Conservation (phyloP, 2,329 filamentous ascomycete species). For the Rhytidhysteron rufulum region DNA sequence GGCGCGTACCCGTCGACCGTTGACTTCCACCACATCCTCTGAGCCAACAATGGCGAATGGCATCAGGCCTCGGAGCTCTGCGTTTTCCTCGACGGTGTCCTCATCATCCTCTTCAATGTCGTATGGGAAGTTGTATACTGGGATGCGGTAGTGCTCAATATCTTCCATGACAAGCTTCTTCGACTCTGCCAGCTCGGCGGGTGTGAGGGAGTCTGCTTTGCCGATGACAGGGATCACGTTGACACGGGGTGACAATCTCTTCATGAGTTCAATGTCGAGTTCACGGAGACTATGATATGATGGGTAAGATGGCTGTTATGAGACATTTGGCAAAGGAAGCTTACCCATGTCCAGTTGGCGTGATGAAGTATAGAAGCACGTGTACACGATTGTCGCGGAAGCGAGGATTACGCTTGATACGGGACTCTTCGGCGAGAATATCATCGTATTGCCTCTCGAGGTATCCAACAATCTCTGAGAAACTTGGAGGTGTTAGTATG, state of each 20-base stretch:
- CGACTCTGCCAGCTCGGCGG: slow-evolving; percentile 92
- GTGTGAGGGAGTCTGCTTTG: slow-evolving; percentile 95
- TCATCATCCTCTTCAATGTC: slow-evolving; percentile 99
- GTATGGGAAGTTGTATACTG: slow-evolving; percentile 99
- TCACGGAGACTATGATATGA: slow-evolving; percentile 72
- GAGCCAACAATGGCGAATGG: slow-evolving; percentile 98
- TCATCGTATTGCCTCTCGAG: slow-evolving; percentile 99
- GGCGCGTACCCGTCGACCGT: slow-evolving; percentile 85
- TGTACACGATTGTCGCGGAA: slow-evolving; percentile 99
- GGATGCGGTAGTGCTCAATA: slow-evolving; percentile 99
- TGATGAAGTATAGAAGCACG: slow-evolving; percentile 98
- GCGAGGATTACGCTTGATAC: slow-evolving; percentile 99
- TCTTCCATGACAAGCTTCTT: slow-evolving; percentile 99
- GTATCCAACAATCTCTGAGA: slow-evolving; percentile 95
- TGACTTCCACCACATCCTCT: slow-evolving; percentile 91
- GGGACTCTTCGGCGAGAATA: slow-evolving; percentile 97
- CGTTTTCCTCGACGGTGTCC: slow-evolving; percentile 98
- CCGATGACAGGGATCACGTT: slow-evolving; percentile 99
- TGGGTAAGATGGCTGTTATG: slow-evolving; percentile 14
- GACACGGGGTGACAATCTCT: slow-evolving; percentile 93
- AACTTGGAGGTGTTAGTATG: slow-evolving; percentile 54
- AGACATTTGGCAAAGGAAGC: slow-evolving; percentile 22
- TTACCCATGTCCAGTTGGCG: slow-evolving; percentile 91
- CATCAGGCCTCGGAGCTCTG: slow-evolving; percentile 95
- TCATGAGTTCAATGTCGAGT: slow-evolving; percentile 99